Evolutionary conservation across 2,329 filamentous ascomycete genomes (phyloP), one percentile per base, ranked within the genome.

Genomic region (Pseudogymnoascus sp.): DNA sequence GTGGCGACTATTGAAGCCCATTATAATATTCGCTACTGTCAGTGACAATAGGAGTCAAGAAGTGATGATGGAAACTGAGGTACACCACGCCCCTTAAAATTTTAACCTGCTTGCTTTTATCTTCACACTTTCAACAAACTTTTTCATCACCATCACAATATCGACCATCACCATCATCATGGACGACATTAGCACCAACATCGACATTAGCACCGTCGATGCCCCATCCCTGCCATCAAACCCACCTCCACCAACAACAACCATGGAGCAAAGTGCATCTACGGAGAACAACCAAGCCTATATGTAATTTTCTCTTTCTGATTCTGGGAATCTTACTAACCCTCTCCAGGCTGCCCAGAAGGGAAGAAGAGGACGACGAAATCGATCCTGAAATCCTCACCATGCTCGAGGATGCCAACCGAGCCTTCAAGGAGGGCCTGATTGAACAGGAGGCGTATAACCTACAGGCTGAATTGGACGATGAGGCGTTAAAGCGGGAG

Each of bases 361-460:
- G 2, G 7, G 45, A 12, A 52, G 41, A 52, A 13, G 26, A 52
- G 9, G 7, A 52, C 9, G 12, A 9, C n/a, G 15, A 52, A 9
- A 13, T 52, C n/a, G 45, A 52, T 30, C 45, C 45, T 30, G 45
- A 52, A 52, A 30, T 52, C 26, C 45, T 52, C 45, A 26, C 45
- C 26, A 52, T 52, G 45, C 45, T 52, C 15, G 45, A 52, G 10
- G 45, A 52, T n/a, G 45, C 45, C 9, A 52, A 52, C n/a, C 23
- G 18, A 18, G 45, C 45, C 26, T 52, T 18, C n/a, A 12, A 30
- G n/a, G 23, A 52, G 3, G 45, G 45, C 23, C 23, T 52, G 5
- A n/a, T 18, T 8, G 45, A 52, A 52, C 45, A 52, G n/a, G 45
- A 7, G 19, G 45, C 45, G 1, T 52, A 5, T 12, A 5, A 52